Conservation (phyloP, 2,329 filamentous ascomycete species). For the Colletotrichum zoysiae region DNA sequence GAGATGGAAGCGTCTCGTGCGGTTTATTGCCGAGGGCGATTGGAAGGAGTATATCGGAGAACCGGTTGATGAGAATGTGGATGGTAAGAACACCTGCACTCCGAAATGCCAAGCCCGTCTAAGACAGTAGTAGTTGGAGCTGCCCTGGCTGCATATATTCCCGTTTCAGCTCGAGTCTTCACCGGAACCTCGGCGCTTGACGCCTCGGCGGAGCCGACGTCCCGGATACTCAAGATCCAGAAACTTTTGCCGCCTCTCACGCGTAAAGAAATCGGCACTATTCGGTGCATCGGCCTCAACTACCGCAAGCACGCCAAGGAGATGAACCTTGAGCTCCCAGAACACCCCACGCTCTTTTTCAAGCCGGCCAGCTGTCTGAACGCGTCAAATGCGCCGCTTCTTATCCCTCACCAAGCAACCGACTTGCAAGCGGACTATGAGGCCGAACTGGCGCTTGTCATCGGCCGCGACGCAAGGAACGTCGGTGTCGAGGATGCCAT, state of each 20-base stretch:
- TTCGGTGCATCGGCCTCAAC: conserved; percentile 66
- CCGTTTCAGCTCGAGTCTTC: conserved; percentile 43
- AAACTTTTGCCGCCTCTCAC: conserved; percentile 54
- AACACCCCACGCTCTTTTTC: conserved; percentile 53
- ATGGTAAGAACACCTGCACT: conserved; percentile 35
- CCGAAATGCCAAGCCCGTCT: conserved; percentile 7
- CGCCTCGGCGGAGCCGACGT: conserved; percentile 46
- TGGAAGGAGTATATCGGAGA: conserved; percentile 46
- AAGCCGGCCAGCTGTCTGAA: conserved; percentile 58
- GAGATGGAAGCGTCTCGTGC: conserved; percentile 45
- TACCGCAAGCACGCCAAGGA: conserved; percentile 51
- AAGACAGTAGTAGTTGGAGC: conserved; percentile 41
- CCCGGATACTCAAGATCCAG: conserved; percentile 47
- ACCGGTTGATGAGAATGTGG: conserved; percentile 43
- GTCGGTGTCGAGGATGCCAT: conserved; percentile 60
- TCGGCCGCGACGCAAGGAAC: conserved; percentile 61
- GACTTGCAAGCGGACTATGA: conserved; percentile 61
- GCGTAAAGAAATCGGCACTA: conserved; percentile 64
- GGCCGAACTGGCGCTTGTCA: conserved; percentile 63
- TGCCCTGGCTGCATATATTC: conserved; percentile 41
- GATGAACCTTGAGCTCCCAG: conserved; percentile 43
- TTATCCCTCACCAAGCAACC: conserved; percentile 60
- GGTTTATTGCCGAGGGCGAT: conserved; percentile 46
- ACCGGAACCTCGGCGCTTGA: conserved; percentile 45
- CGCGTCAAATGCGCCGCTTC: conserved; percentile 54